Percentiles rank a stretch among this genome's conserved stretches.
Conservation (phyloP, 2,329 filamentous ascomycete species). For the Drechslerella coelobrocha region DNA sequence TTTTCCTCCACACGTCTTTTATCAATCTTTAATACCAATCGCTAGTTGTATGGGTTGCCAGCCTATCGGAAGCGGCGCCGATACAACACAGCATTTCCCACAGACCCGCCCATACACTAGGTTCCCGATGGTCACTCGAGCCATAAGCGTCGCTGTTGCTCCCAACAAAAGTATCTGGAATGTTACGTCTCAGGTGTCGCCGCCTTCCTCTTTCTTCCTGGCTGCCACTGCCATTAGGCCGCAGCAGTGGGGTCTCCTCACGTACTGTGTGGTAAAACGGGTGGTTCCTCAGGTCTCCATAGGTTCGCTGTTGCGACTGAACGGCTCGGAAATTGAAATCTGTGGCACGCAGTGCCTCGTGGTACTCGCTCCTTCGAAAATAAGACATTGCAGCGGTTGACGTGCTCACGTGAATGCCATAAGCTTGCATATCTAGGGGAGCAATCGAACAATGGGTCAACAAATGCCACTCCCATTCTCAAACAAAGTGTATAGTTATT, state of each 20-base stretch:
- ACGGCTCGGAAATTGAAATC: constrained; percentile 47
- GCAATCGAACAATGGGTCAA: neutral
- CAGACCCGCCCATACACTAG: constrained; percentile 22
- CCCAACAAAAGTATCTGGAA: neutral
- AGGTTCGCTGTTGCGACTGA: constrained; percentile 38
- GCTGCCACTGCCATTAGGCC: neutral
- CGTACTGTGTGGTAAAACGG: constrained; percentile 30
- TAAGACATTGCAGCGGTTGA: constrained; percentile 45
- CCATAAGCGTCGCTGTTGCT: neutral
- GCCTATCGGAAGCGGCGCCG: constrained; percentile 1
- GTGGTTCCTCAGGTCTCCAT: constrained; percentile 41
- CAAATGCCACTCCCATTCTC: neutral
- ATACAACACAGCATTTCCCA: constrained; percentile 35
- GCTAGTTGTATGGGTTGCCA: neutral
- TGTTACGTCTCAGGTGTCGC: constrained; percentile 10
- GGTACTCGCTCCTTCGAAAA: constrained; percentile 38
- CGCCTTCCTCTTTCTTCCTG: constrained; percentile 20
- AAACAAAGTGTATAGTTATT: neutral
- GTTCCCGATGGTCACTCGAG: constrained; percentile 3
- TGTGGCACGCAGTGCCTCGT: constrained; percentile 39
- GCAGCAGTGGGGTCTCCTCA: constrained; percentile 37
- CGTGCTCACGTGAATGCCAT: constrained; percentile 41
- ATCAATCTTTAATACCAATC: neutral
- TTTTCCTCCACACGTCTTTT: neutral
- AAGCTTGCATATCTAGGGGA: constrained; percentile 37